Evolutionary conservation across 805 yeast genomes (phyloP).

Genomic region (Yamadazyma ubonensis): DNA sequence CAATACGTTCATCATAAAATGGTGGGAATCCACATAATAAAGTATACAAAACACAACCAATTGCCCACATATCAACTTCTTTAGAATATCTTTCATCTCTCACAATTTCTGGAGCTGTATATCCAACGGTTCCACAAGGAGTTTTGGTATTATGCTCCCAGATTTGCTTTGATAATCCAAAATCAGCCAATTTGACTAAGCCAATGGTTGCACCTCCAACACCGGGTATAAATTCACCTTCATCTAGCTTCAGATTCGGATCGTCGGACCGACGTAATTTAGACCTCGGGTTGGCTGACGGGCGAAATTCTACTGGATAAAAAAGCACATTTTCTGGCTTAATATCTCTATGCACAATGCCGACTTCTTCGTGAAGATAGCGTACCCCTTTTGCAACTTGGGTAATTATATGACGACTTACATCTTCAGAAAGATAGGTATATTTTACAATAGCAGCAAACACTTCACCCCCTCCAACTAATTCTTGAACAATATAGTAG

Average conservation of each 20-base stretch:
- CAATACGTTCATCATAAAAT: constrained; percentile 82
- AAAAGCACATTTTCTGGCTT: constrained; percentile 78
- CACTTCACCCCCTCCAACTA: constrained; percentile 75
- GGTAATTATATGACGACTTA: constrained; percentile 59
- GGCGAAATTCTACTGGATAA: constrained; percentile 54
- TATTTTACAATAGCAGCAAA: constrained; percentile 65
- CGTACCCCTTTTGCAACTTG: constrained; percentile 66
- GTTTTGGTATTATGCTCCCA: constrained; percentile 89
- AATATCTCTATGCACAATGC: constrained; percentile 80
- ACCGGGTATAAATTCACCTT: constrained; percentile 77
- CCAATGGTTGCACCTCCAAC: constrained; percentile 95
- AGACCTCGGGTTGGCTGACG: constrained; percentile 35
- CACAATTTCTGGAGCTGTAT: constrained; percentile 97
- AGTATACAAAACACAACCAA: constrained; percentile 94
- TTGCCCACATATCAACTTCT: constrained; percentile 98
- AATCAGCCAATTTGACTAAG: constrained; percentile 85
- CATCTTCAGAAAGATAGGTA: constrained; percentile 64
- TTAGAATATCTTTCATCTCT: constrained; percentile 89
- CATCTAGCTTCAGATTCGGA: constrained; percentile 69
- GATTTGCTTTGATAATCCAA: constrained; percentile 89
- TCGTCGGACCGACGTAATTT: constrained; percentile 66
- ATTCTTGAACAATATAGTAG: constrained; percentile 71
- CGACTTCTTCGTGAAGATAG: constrained; percentile 69
- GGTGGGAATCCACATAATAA: constrained; percentile 97
- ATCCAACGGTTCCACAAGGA: constrained; percentile 98